A percentile compares a stretch with the other conserved stretches of the same genome.
Conservation (phyloP, 305 asterid genomes). For the Petunia hybrid region DNA sequence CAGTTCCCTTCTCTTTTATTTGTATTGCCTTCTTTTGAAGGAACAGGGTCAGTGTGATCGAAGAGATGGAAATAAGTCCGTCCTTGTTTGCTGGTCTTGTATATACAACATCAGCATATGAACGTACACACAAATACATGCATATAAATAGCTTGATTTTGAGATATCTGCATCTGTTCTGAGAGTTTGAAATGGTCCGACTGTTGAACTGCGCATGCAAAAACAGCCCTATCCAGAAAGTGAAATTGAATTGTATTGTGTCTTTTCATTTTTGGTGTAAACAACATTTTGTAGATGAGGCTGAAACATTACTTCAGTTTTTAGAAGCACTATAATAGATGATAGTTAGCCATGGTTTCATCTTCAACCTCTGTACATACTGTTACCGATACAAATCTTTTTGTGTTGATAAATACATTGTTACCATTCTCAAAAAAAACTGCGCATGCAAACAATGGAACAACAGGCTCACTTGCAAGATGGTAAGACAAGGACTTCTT, state of each 20-base stretch:
- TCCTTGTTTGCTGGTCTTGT: not conserved
- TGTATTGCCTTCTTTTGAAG: not conserved
- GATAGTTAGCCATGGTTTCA: too few species aligned
- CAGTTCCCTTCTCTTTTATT: conserved; percentile 3
- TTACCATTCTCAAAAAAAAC: too few species aligned
- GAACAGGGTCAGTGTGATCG: too few species aligned
- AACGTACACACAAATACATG: not conserved
- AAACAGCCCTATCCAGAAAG: too few species aligned
- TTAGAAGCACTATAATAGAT: too few species aligned
- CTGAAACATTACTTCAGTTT: too few species aligned
- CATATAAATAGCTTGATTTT: not conserved
- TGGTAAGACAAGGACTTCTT: conserved; percentile 47
- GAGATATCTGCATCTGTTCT: conserved; percentile 25
- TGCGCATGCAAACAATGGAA: conserved; percentile 66
- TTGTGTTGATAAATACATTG: too few species aligned
- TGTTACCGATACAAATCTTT: too few species aligned
- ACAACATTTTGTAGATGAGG: too few species aligned
- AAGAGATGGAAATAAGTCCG: not conserved
- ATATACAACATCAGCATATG: not conserved
- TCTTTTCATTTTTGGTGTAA: too few species aligned
- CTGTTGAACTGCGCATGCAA: conserved; percentile 64
- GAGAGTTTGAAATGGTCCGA: conserved; percentile 77
- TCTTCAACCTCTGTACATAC: too few species aligned
- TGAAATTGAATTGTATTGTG: too few species aligned
- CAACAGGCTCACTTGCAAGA: conserved; percentile 92